Base-by-base conservation (phyloP, 352 stramenopile species). In the Phytophthora pluvialis region DNA sequence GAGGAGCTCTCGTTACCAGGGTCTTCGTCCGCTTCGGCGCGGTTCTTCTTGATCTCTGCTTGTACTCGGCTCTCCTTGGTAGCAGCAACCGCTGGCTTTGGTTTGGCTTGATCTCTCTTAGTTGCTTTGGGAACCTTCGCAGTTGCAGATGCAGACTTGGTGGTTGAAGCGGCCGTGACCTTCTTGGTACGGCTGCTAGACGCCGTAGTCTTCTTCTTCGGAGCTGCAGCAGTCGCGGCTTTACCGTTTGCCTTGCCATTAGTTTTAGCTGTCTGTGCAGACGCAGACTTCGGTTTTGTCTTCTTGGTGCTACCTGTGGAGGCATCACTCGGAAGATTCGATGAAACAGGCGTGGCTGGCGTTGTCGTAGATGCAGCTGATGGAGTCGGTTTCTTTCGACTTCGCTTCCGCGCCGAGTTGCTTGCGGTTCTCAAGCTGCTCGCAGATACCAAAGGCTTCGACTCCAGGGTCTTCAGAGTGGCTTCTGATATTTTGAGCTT, bases 1-100 rank as follows among this genome's bases (percentile, higher is more conserved):
- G 77, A 78, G 8, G 76, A 84, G 52, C 73, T 87, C 57, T 80
- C 70, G 61, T 81, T 85, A 43, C 80, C 80, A 43, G 60, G 68
- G 11, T 74, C 78, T 13, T 77, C 67, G 3, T 73, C 57, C 13
- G 16, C 38, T n/a, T 60, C 45, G 7, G 32, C 56, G 12, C 68
- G 58, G 51, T 51, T 74, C 39, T 80, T 74, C 49, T 63, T 51
- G 36, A 63, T 67, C 44, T 56, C 64, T 51, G 26, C 33, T 35
- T 47, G 43, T 16, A 74, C 25, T 25, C 33, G 35, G 40, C 10
- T 62, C 31, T 65, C 57, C 50, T 65, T 73, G 31, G 56, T 64
- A n/a, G 36, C 38, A 49, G 15, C 48, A 54, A 39, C 8, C 8
- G 29, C 47, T 42, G 33, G 13, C 31, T 72, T 75, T 28, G 40